phyloP scores from a whole-genome alignment of 495 filamentous ascomycete genomes.

The Trichoderma erinaceum region DNA sequence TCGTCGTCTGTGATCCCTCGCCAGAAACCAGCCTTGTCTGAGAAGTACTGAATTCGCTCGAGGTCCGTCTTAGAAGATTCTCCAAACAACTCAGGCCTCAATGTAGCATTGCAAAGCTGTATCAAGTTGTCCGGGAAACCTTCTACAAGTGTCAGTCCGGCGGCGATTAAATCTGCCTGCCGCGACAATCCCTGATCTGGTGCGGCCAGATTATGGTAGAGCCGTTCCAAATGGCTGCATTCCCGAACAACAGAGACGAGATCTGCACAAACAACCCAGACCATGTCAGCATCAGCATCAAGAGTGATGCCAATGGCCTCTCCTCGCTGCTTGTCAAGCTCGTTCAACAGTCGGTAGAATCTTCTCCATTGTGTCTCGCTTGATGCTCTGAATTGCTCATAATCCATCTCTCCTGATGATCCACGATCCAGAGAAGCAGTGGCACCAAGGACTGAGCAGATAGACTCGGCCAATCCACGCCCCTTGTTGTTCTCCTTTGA shows the following conservation, averaged over 20 bases:
- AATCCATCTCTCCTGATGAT: conserved; percentile 61
- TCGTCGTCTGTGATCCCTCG: conserved; percentile 70
- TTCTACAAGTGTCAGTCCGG: conserved; percentile 55
- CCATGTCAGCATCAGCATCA: conserved; percentile 62
- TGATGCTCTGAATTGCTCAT: conserved; percentile 60
- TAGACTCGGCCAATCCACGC: conserved; percentile 50
- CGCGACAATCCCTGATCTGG: conserved; percentile 31
- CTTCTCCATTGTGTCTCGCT: conserved; percentile 82
- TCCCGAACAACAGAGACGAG: conserved; percentile 68
- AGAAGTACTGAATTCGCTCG: conserved; percentile 64
- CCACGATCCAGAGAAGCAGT: conserved; percentile 55
- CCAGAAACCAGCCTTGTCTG: conserved; percentile 63
- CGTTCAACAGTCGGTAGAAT: conserved; percentile 76
- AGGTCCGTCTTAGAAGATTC: conserved; percentile 58
- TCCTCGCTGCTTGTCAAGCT: conserved; percentile 78
- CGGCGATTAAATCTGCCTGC: conserved; percentile 45
- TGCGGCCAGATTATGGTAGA: conserved; percentile 50
- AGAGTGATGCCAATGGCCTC: conserved; percentile 71
- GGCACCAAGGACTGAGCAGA: conserved; percentile 63
- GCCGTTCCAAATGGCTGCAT: conserved; percentile 68
- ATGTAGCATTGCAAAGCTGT: conserved; percentile 50
- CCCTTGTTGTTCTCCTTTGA: conserved; percentile 36
- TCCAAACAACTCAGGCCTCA: conserved; percentile 64
- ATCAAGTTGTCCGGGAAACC: conserved; percentile 57
- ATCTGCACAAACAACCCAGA: conserved; percentile 78